phyloP scores from a whole-genome alignment of 352 stramenopile species.

The Phytophthora lateralis region DNA sequence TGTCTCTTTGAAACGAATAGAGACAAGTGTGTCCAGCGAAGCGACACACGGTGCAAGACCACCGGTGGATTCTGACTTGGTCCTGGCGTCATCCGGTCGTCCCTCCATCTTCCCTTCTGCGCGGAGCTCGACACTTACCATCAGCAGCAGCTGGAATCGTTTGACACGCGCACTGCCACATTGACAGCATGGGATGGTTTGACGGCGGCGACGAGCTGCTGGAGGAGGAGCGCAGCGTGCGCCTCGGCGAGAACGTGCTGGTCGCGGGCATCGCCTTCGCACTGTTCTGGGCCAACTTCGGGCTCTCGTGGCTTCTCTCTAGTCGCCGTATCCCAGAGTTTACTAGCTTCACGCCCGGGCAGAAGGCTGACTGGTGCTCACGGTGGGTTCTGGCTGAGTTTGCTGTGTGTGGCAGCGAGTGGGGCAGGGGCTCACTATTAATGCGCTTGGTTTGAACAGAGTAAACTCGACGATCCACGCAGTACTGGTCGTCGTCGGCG shows the following conservation, averaged over 20 bases:
- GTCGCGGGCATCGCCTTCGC: slow-evolving; percentile 63
- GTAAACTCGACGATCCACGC: slow-evolving; percentile 86
- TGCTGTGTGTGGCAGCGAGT: not conserved
- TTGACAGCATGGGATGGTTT: slow-evolving; percentile 40
- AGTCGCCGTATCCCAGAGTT: slow-evolving; percentile 67
- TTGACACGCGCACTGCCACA: slow-evolving; percentile 5
- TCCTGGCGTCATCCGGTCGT: slow-evolving; percentile 16
- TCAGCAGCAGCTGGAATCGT: slow-evolving; percentile 4
- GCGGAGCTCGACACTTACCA: slow-evolving; percentile 3
- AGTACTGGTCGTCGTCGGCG: slow-evolving; percentile 62
- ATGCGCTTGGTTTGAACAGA: slow-evolving; percentile 27
- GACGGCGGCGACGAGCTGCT: slow-evolving; percentile 47
- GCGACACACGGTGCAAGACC: slow-evolving; percentile 7
- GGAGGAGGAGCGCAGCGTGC: slow-evolving; percentile 64
- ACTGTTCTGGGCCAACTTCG: slow-evolving; percentile 76
- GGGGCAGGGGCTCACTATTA: not conserved
- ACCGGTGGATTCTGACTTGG: slow-evolving; percentile 30
- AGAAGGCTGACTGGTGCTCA: slow-evolving; percentile 86
- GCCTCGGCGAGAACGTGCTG: slow-evolving; percentile 64
- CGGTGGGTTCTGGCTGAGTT: slow-evolving; percentile 40
- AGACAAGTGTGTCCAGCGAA: slow-evolving; percentile 18
- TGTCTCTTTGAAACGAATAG: not conserved
- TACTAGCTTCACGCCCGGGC: slow-evolving; percentile 53
- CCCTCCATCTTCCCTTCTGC: slow-evolving; percentile 27
- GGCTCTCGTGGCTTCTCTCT: slow-evolving; percentile 62